phyloP scores from a whole-genome alignment of 495 filamentous ascomycete species.

The Cudoniella acicularis region DNA sequence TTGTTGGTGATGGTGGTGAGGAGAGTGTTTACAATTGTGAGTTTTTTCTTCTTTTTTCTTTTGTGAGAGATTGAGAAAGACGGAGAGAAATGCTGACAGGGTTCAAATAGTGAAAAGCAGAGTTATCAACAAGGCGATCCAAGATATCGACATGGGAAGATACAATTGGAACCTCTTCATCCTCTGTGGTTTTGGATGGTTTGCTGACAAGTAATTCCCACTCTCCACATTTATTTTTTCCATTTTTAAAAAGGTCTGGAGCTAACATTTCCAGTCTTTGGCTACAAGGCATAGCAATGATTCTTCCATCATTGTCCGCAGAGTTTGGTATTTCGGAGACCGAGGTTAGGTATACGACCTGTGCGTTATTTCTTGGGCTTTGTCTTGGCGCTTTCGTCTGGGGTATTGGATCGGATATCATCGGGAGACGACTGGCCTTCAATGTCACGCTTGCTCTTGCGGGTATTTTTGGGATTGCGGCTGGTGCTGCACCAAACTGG shows the following conservation, averaged over 20 bases:
- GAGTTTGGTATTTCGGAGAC: conserved; percentile 59
- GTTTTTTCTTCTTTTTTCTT: conserved; percentile 10
- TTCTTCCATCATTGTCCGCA: conserved; percentile 63
- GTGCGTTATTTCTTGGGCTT: conserved; percentile 54
- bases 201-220: conserved; percentile 49
- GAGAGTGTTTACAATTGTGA: conserved; percentile 50
- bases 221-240: not conserved
- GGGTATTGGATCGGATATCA: conserved; percentile 73
- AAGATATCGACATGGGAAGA: conserved; percentile 83
- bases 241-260: conserved; percentile 17
- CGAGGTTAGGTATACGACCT: conserved; percentile 49
- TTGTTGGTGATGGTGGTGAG: conserved; percentile 36
- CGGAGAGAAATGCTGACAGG: conserved; percentile 23
- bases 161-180: conserved; percentile 85
- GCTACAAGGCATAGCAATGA: conserved; percentile 68
- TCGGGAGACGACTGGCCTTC: conserved; percentile 72
- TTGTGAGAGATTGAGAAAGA: no score
- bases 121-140: conserved; percentile 69
- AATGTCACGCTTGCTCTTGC: conserved; percentile 71
- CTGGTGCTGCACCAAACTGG: conserved; percentile 65
- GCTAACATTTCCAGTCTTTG: conserved; percentile 43
- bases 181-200: conserved; percentile 78
- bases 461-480: conserved; percentile 65
- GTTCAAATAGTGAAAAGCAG: conserved; percentile 50
- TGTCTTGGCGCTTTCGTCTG: conserved; percentile 73